Base-by-base conservation (phyloP, 2,329 filamentous ascomycete genomes). In the Cladosporium sp. region DNA sequence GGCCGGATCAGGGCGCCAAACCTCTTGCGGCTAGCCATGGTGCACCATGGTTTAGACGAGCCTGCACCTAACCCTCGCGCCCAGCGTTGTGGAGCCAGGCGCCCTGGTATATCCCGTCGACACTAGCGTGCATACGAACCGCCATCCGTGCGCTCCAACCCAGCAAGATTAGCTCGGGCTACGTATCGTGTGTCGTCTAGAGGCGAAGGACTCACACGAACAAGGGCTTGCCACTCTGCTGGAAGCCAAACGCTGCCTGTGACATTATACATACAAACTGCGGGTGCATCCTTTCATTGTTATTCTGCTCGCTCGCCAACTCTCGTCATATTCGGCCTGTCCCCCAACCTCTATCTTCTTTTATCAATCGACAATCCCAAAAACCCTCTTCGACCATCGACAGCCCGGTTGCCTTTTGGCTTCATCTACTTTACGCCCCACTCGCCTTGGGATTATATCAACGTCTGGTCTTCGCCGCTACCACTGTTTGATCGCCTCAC, bases 171-270 rank as follows among this genome's bases (percentile, higher is more conserved):
- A 50, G 47, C 47, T 50, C 47, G 33, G 32, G 47, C 47, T 50
- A 50, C 47, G 47, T 50, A 50, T 50, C 19, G 47, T 49, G 46
- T 49, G 47, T 50, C 47, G 47, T 50, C 39, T 50, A 43, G 47
- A 50, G 47, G 47, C 47, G 47, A 50, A 38, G 47, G 39, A 50
- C 47, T 50, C 47, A 50, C 38, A 50, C 47, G 47, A 43, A 43
- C 39, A 43, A 43, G 47, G 47, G 47, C 40, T 42, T 50, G 47
- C 47, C 47, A 50, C 47, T 38, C 22, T 43, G 40, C 47, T 43
- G 39, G 47, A 38, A 20, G 32, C 41, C 29, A 36, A n/a, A 33
- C 15, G 29, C 41, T 38, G 40, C 20, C 38, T 36, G 47, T 43
- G 47, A 43, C 38, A 50, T 27, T 27, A 27, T 50, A 50, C 47